A percentile compares a stretch with the other conserved stretches of the same genome.
phyloP scores from a whole-genome alignment of 805 yeast genomes.

The Starmerella powellii region DNA sequence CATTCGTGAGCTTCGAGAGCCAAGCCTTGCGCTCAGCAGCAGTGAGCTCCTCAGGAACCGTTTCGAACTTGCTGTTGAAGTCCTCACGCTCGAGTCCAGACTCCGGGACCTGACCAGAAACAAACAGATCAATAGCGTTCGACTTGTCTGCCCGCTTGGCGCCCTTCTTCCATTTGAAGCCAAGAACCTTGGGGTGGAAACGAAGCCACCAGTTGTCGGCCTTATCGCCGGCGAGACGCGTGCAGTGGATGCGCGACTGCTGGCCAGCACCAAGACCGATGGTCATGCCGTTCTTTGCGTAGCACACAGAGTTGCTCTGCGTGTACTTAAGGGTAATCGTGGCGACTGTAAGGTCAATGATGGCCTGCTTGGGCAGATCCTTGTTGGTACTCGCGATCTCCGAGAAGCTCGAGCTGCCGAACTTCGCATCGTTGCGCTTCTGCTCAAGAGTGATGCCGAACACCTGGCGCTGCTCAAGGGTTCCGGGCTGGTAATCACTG shows the following conservation, averaged over 20 bases:
- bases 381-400: conserved; percentile 85
- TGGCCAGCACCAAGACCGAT: conserved; percentile 99
- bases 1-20: conserved; percentile 67
- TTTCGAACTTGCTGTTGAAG: conserved; percentile 78
- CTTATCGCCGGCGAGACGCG: conserved; percentile 97
- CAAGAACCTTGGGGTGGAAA: conserved; percentile 91
- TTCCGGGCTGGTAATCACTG: conserved; percentile 78
- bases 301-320: conserved; percentile 96
- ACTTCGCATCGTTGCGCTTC: conserved; percentile 95
- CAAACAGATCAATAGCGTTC: conserved; percentile 91
- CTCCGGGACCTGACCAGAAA: conserved; percentile 81
- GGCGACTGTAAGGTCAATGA: conserved; percentile 89
- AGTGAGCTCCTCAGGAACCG: conserved; percentile 72
- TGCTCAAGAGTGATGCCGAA: conserved; percentile 93
- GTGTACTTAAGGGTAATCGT: conserved; percentile 95
- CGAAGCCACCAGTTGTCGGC: conserved; percentile 99
- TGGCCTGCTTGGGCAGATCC: conserved; percentile 78
- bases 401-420: conserved; percentile 77
- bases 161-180: conserved; percentile 95
- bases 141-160: conserved; percentile 97
- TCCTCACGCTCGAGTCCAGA: conserved; percentile 87
- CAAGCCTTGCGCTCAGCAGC: conserved; percentile 76
- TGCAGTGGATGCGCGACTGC: conserved; percentile 98
- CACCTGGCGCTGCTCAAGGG: conserved; percentile 82
- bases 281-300: conserved; percentile 98